phyloP scores from a whole-genome alignment of 371 early-diverging fungal species.

The Rhizomucor pusillus region DNA sequence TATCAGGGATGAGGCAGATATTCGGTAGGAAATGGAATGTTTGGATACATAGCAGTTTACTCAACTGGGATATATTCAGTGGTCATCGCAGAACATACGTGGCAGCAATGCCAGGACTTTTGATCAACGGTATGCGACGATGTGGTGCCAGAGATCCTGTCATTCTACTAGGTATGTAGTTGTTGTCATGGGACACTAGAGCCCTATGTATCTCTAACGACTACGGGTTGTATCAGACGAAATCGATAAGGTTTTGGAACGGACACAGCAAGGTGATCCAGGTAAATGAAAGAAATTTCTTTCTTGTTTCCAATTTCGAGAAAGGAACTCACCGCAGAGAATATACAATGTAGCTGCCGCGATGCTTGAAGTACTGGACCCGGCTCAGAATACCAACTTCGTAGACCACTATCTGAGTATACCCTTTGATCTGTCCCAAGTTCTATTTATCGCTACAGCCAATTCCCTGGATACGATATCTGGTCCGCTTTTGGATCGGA shows the following conservation, averaged over 20 bases:
- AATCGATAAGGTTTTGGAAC: conserved; percentile 76
- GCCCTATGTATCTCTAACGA: too few species aligned
- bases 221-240: conserved; percentile 76
- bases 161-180: conserved; percentile 58
- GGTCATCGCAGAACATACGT: conserved; percentile 91
- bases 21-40: conserved; percentile 40
- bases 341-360: conserved; percentile 54
- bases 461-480: conserved; percentile 79
- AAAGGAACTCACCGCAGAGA: neutral
- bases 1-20: conserved; percentile 87
- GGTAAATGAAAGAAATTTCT: conserved; percentile 18
- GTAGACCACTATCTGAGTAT: conserved; percentile 82
- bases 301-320: too few species aligned
- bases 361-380: conserved; percentile 85
- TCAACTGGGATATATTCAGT: conserved; percentile 9
- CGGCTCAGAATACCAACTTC: conserved; percentile 77
- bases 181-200: too few species aligned
- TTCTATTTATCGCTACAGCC: conserved; percentile 86
- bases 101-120: conserved; percentile 83
- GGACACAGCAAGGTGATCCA: conserved; percentile 80
- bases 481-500: conserved; percentile 79
- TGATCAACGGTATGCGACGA: conserved; percentile 74
- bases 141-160: conserved; percentile 81
- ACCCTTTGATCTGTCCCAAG: conserved; percentile 80
- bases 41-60: neutral